Evolutionary conservation across 139 green algal genomes (phyloP), one percentile per base, ranked within the genome.

Genomic region (Desmodesmus armatus): DNA sequence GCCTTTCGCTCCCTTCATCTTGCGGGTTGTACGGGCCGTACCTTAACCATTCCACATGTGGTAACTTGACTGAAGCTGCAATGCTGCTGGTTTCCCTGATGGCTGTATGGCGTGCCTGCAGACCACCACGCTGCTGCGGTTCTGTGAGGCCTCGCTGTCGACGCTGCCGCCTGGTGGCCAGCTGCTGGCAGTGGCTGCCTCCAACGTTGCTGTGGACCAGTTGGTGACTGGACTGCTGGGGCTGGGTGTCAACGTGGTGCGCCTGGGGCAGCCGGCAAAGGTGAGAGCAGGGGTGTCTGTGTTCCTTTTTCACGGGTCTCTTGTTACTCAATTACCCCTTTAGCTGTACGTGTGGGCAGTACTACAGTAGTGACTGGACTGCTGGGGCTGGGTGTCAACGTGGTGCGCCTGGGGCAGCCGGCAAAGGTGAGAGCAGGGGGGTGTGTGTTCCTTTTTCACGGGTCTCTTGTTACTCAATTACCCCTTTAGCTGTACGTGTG

Each of bases 121-220:
- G 33, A 72, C 65, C 33, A 94, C 91, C 27, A 79, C 71, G 11
- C 93, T 91, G 29, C 90, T 94, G 81, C 87, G 91, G 33, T 88
- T 90, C n/a, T 83, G 89, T 40, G 27, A 51, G 19, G 73, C 80
- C n/a, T 77, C 82, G 9, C 60, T 78, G 29, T 27, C n/a, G 17
- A 49, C 80, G 31, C 80, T 91, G 62, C 63, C 88, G 0, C 3
- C 76, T 1, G 78, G 71, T n/a, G 44, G 69, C 3, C 82, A 87
- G 21, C 33, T 95, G 7, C 84, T 95, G 27, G 89, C 87, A 19
- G 89, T 85, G 58, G 91, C 89, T 58, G 91, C 89, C 0, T 90
- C 75, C 79, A 95, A 95, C 53, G 91, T 93, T 80, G 92, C 92
- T 5, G 92, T 95, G n/a, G 92, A 95, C 89, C 91, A 92, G 73